Evolutionary conservation across 2,329 filamentous ascomycete genomes (phyloP).

Genomic region (Phialocephala subalpina): DNA sequence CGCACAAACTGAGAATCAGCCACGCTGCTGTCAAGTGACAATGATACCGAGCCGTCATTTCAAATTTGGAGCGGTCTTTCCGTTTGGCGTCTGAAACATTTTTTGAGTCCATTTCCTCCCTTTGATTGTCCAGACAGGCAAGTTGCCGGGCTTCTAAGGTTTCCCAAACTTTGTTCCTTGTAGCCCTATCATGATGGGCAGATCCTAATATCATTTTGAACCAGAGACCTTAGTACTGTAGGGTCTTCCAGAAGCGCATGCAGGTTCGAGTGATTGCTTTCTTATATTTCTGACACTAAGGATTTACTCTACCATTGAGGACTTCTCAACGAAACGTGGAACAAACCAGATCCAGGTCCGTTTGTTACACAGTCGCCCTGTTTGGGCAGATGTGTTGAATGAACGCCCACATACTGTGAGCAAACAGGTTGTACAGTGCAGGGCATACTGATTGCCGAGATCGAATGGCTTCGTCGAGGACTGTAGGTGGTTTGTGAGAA

Average conservation of each 20-base stretch:
- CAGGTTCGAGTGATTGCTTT: slow-evolving; percentile 20
- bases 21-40: background rate
- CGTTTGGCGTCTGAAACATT: slow-evolving; percentile 1
- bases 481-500: slow-evolving; percentile 27
- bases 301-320: background rate
- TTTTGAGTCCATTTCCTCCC: slow-evolving; percentile 1
- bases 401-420: slow-evolving; percentile 29
- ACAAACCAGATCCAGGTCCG: slow-evolving; percentile 28
- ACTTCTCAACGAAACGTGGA: slow-evolving; percentile 30
- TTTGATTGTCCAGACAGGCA: slow-evolving; percentile 22
- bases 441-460: slow-evolving; percentile 18
- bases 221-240: slow-evolving; percentile 11
- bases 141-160: slow-evolving; percentile 25
- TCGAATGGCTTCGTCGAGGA: slow-evolving; percentile 23
- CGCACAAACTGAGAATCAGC: background rate
- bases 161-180: slow-evolving; percentile 27
- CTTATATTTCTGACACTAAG: slow-evolving; percentile 15
- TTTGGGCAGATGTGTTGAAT: slow-evolving; percentile 25
- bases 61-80: background rate
- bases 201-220: slow-evolving; percentile 19
- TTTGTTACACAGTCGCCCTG: slow-evolving; percentile 36
- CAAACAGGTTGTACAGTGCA: slow-evolving; percentile 30
- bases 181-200: slow-evolving; percentile 31
- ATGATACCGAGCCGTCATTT: background rate
- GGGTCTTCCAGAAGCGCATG: slow-evolving; percentile 16